These are phyloP conservation scores for Globisporangium uncinulatum DNA, from an alignment of 352 stramenopile species.

Conservation along the genomic window DNA sequence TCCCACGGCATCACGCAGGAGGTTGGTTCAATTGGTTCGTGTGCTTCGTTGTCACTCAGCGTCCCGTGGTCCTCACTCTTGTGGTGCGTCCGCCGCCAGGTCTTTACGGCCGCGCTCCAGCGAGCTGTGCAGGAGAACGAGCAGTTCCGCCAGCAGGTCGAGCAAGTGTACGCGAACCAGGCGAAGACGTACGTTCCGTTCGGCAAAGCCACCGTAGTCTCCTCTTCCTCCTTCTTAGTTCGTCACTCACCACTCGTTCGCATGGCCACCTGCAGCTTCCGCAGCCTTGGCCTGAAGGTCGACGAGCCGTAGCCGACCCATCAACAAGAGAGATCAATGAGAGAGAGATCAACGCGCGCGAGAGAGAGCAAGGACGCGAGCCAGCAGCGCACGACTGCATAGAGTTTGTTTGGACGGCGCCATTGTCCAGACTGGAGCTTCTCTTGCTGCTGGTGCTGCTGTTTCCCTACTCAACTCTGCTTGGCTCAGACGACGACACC, in stretches of 20 bases:
- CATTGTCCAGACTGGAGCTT: neutral
- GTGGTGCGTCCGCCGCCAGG: constrained; percentile 6
- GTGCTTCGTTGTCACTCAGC: neutral
- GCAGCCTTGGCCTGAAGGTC: constrained; percentile 61
- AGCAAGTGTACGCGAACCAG: constrained; percentile 64
- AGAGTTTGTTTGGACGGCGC: constrained; percentile 4
- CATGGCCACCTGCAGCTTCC: constrained; percentile 34
- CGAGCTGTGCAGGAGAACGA: constrained; percentile 62
- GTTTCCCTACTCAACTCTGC: no score
- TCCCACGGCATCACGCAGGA: constrained; percentile 51
- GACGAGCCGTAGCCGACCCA: constrained; percentile 29
- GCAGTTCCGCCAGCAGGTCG: constrained; percentile 60
- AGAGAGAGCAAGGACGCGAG: neutral
- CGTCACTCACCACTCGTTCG: neutral
- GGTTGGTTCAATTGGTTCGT: constrained; percentile 18
- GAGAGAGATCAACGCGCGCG: neutral
- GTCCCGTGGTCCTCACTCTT: neutral
- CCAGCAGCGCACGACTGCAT: constrained; percentile 6
- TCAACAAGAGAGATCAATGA: neutral
- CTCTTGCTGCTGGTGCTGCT: neutral
- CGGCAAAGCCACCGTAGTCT: no score
- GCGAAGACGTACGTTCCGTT: constrained; percentile 50
- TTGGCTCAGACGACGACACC: no score
- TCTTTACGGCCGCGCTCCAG: constrained; percentile 63
- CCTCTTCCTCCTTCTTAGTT: neutral